Percentiles rank a stretch among this genome's conserved stretches.
These are phyloP conservation scores for Glarea lozoyensis DNA, from an alignment of 495 filamentous ascomycete genomes.

Conservation along the genomic window DNA sequence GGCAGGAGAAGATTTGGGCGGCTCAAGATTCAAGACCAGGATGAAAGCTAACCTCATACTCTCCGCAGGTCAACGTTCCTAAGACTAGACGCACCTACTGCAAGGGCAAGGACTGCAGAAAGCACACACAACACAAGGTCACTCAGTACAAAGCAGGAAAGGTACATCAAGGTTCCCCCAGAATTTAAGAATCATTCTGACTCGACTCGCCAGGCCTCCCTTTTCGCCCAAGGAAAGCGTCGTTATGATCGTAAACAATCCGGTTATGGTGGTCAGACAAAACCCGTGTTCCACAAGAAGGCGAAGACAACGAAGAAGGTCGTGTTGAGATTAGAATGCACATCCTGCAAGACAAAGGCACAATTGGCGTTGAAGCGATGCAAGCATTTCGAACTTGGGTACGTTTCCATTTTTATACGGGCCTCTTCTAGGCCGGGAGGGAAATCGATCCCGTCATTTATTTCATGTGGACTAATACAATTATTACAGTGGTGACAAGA, in stretches of 20 bases:
- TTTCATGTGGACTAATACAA: slow-evolving; percentile 13
- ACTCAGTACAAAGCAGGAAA: slow-evolving; percentile 96
- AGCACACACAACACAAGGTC: slow-evolving; percentile 89
- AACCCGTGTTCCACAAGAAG: slow-evolving; percentile 99
- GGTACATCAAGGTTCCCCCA: slow-evolving; percentile 24
- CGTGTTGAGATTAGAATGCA: slow-evolving; percentile 95
- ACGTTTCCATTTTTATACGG: slow-evolving; percentile 33
- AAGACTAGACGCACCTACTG: slow-evolving; percentile 91
- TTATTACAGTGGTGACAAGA: slow-evolving; percentile 92
- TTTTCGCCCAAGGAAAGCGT: slow-evolving; percentile 97
- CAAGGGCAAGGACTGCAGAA: slow-evolving; percentile 90
- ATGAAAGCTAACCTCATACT: slow-evolving; percentile 14
- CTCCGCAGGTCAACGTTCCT: slow-evolving; percentile 70
- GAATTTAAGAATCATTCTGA: slow-evolving; percentile 6
- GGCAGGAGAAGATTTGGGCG: no score
- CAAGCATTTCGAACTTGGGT: slow-evolving; percentile 99
- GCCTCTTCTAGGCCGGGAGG: not conserved
- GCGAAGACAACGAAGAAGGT: slow-evolving; percentile 99
- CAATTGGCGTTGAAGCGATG: slow-evolving; percentile 96
- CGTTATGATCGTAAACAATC: slow-evolving; percentile 99
- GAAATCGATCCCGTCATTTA: no score
- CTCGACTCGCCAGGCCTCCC: slow-evolving; percentile 56
- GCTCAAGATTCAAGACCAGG: not conserved
- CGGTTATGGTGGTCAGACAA: slow-evolving; percentile 99
- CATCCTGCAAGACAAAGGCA: slow-evolving; percentile 94